Percentiles rank a stretch among this genome's conserved stretches.
These are phyloP conservation scores for Opeltia flavorubescens DNA, from an alignment of 495 filamentous ascomycete species.

Conservation along the genomic window DNA sequence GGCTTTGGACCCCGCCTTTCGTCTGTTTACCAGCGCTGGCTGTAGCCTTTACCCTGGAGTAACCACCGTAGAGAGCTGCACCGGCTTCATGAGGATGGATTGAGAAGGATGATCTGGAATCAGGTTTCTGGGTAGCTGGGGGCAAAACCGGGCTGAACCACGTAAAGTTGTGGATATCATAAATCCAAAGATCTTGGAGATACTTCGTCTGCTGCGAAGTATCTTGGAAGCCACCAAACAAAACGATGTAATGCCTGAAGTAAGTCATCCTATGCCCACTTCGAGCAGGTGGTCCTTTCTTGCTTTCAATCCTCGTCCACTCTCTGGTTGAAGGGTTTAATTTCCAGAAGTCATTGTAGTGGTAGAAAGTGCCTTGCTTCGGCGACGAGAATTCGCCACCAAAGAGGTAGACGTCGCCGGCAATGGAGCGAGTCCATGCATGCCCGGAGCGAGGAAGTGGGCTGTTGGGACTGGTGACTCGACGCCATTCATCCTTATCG, in stretches of 20 bases:
- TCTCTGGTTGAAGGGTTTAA: constrained; percentile 69
- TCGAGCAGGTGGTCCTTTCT: constrained; percentile 76
- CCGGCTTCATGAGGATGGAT: constrained; percentile 80
- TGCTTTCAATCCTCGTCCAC: constrained; percentile 78
- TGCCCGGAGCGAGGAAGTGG: constrained; percentile 85
- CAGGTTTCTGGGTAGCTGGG: constrained; percentile 67
- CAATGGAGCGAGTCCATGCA: constrained; percentile 80
- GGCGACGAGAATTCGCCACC: constrained; percentile 72
- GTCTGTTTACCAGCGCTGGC: constrained; percentile 36
- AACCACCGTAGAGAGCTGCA: constrained; percentile 82
- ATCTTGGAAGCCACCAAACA: constrained; percentile 86
- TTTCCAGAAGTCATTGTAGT: constrained; percentile 97
- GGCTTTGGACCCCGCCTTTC: constrained; percentile 45
- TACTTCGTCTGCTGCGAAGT: constrained; percentile 89
- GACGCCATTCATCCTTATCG: constrained; percentile 74
- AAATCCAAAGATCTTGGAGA: constrained; percentile 55
- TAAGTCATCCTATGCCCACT: constrained; percentile 93
- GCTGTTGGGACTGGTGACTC: constrained; percentile 78
- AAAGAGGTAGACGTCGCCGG: constrained; percentile 78
- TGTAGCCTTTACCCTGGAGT: constrained; percentile 71
- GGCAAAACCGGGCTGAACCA: constrained; percentile 65
- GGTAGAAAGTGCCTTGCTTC: constrained; percentile 97
- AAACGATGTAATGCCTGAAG: constrained; percentile 69
- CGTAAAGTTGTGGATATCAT: constrained; percentile 53
- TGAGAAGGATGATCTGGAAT: constrained; percentile 79